Base-by-base conservation (phyloP, 495 filamentous ascomycete genomes). In the Friedmanniomyces simplex region DNA sequence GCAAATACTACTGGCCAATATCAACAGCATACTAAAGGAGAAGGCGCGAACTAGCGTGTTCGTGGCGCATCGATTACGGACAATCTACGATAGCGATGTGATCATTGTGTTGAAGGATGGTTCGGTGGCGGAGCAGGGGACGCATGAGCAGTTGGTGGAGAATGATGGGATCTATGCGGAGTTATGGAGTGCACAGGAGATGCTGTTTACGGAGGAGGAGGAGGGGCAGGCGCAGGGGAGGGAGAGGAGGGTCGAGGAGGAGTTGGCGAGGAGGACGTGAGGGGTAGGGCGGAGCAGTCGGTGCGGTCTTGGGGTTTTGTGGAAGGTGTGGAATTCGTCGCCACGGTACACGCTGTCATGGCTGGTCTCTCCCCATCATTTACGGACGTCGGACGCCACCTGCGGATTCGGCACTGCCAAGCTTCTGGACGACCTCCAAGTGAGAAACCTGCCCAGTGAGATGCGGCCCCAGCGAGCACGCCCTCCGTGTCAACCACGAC, bases 41-140 rank as follows among this genome's bases (percentile, higher is more conserved):
- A 95, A 95, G 74, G 73, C 76, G 26, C 78, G 90, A 50, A 98
- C 93, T 5, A 95, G 88, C 61, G 83, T 98, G 2, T 97, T 97
- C 62, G 85, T 98, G 10, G 93, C 93, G 26, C 93, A 98, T 66
- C 76, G 93, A 37, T 71, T 98, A 59, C 78, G 94, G 34, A 97
- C 93, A 0, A 95, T 98, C 63, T 95, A 83, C 62, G 93, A 98
- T 67, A 89, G 88, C 52, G 93, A 96, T 70, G 36, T 71, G 13
- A 98, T 98, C 64, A 89, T 98, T 60, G 94, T 97, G 28, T 67
- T 98, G 59, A 85, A 83, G 67, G 83, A 87, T 60, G 93, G 93
- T 0, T 71, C 76, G 12, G 89, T 96, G 41, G 88, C 83, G 25
- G 93, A 98, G 71, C 79, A 76, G 36, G 93, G 94, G 0, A 94